phyloP scores from a whole-genome alignment of 225 moss, liverwort and hornwort genomes.

The Climacium dendroides region DNA sequence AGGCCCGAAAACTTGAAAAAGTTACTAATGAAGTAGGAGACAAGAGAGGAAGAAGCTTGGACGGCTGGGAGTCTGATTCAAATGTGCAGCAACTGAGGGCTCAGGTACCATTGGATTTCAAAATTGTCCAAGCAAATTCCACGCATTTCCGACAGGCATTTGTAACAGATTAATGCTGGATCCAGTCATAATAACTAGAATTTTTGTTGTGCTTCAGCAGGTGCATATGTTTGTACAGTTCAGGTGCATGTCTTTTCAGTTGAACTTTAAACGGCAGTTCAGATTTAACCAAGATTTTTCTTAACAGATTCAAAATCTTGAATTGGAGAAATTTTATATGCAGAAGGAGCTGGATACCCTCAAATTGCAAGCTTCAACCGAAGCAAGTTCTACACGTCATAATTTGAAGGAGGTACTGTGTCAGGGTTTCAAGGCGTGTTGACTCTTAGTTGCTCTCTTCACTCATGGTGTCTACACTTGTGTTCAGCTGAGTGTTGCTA shows the following conservation, averaged over 20 bases:
- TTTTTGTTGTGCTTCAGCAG: not conserved
- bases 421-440: not conserved
- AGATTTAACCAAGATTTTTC: not conserved
- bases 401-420: constrained; percentile 42
- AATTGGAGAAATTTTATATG: constrained; percentile 69
- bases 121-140: not conserved
- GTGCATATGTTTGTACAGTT: not conserved
- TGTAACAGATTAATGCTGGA: not conserved
- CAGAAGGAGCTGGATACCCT: constrained; percentile 64
- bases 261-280: not conserved
- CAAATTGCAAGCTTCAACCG: constrained; percentile 28
- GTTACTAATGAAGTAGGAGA: constrained; percentile 18
- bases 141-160: not conserved
- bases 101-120: constrained; percentile 37
- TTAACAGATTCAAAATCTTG: constrained; percentile 48
- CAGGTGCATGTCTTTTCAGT: not conserved
- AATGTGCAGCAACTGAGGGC: constrained; percentile 38
- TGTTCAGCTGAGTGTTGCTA: not conserved
- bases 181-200: not conserved
- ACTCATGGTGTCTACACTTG: not conserved
- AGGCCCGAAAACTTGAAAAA: constrained; percentile 33
- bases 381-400: constrained; percentile 13
- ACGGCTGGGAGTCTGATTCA: constrained; percentile 38
- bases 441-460: not conserved
- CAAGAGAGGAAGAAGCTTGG: constrained; percentile 55